These are phyloP conservation scores for Tetrapisispora arboricola DNA, from an alignment of 805 yeast genomes.

Conservation along the genomic window DNA sequence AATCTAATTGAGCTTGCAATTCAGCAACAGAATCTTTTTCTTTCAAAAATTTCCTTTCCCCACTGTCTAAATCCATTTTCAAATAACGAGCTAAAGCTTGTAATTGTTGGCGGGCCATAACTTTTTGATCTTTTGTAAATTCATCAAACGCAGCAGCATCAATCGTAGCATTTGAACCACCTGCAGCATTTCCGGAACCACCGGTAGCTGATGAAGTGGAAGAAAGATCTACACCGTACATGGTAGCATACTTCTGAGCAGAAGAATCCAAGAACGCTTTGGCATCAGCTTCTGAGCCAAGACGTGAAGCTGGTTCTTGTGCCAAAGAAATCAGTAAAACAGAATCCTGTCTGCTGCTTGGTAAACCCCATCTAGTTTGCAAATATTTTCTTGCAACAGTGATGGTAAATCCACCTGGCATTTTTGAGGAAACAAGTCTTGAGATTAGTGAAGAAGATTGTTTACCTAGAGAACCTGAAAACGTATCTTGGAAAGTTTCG, in stretches of 20 bases:
- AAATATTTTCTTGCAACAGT: constrained; percentile 87
- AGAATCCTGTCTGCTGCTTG: constrained; percentile 88
- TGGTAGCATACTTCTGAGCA: constrained; percentile 77
- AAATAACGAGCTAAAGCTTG: constrained; percentile 92
- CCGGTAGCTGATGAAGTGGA: constrained; percentile 52
- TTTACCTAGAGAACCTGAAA: constrained; percentile 84
- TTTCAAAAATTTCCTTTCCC: constrained; percentile 72
- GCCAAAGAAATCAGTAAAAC: constrained; percentile 75
- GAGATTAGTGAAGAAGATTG: constrained; percentile 83
- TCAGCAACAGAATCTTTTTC: constrained; percentile 72
- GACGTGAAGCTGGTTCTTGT: constrained; percentile 83
- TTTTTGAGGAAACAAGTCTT: constrained; percentile 88
- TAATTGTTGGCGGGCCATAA: constrained; percentile 46
- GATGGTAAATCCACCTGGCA: constrained; percentile 99
- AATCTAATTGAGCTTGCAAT: constrained; percentile 83
- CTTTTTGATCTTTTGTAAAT: constrained; percentile 38
- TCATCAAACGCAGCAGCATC: constrained; percentile 93
- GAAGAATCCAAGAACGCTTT: constrained; percentile 74
- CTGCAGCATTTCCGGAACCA: constrained; percentile 43
- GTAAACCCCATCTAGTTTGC: constrained; percentile 87
- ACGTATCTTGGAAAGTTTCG: constrained; percentile 86
- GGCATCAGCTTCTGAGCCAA: constrained; percentile 81
- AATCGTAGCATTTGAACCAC: constrained; percentile 75
- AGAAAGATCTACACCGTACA: constrained; percentile 66
- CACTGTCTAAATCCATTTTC: constrained; percentile 83